Base-by-base conservation (phyloP, 2,329 filamentous ascomycete genomes). In the Ophiostoma himal-ulmi region DNA sequence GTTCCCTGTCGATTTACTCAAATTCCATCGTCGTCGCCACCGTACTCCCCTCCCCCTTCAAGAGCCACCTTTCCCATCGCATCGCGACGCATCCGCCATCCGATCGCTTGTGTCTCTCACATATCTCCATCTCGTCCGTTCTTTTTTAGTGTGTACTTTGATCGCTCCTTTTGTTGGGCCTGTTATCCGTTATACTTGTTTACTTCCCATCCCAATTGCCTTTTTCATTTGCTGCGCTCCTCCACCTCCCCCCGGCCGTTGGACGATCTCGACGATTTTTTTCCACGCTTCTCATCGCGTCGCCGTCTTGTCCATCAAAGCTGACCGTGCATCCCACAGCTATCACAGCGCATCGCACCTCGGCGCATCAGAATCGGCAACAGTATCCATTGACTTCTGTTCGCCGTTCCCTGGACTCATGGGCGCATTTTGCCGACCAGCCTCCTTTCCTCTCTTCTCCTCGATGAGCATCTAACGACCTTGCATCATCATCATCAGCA, bases 401-500 rank as follows among this genome's bases (percentile, higher is more conserved):
- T 48, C 17, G 13, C 14, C 34, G 36, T 39, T 22, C 36, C 34
- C 36, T 65, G 13, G 4, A 75, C 79, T 65, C 64, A 83, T 83
- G 82, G 82, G 83, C 73, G 67, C 65, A 70, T 48, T 69, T 44
- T 36, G 10, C 62, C 62, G 68, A 70, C 67, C 37, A 5, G n/a
- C n/a, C 39, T 48, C 68, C 66, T 54, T 62, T 36, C 65, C 64
- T 37, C 41, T 57, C 48, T 64, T 64, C 30, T 67, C 70, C 14
- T 44, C 66, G 66, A 66, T 66, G 62, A 65, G 13, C 62, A 39
- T 39, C 20, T 65, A n/a, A 65, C 62, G 62, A 65, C 62, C 34
- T 37, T 11, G 57, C 26, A 37, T 39, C 60, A 64, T 39, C 60
- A 64, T 65, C 60, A 22, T 22, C 62, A 20, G n/a, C 44, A 20